phyloP scores from a whole-genome alignment of 345 rosid genomes.

The Capsella bursapastoris region DNA sequence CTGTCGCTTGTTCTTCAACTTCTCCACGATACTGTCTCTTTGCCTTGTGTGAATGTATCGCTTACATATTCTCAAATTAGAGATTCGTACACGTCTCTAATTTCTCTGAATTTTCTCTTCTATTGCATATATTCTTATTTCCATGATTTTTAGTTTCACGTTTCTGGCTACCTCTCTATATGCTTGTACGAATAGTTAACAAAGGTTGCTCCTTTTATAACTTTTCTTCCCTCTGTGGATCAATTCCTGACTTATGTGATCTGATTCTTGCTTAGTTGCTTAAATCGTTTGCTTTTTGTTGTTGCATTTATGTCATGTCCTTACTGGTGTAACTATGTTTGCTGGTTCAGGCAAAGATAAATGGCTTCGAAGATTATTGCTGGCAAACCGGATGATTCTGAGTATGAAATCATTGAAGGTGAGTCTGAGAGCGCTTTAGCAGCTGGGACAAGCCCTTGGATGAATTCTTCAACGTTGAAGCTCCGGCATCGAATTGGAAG shows the following conservation, averaged over 20 bases:
- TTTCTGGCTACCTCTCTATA: not conserved
- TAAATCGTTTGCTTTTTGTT: not conserved
- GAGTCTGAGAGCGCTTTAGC: constrained; percentile 61
- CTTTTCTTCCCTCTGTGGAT: not conserved
- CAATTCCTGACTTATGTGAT: constrained; percentile 5
- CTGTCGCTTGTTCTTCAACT: constrained; percentile 32
- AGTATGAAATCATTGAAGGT: constrained; percentile 74
- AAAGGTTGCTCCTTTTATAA: constrained; percentile 4
- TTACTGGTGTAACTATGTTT: constrained; percentile 1
- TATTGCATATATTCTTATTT: not conserved
- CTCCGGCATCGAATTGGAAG: constrained; percentile 91
- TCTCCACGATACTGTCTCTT: constrained; percentile 41
- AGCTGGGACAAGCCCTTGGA: constrained; percentile 62
- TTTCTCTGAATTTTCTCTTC: constrained; percentile 33
- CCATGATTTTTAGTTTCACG: not conserved
- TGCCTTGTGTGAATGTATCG: constrained; percentile 34
- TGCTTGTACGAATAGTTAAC: constrained; percentile 2
- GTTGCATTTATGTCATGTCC: not conserved
- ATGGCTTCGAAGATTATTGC: constrained; percentile 71
- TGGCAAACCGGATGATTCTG: constrained; percentile 52
- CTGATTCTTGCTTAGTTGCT: constrained; percentile 16
- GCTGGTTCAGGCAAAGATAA: constrained; percentile 27
- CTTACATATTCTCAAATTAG: constrained; percentile 13
- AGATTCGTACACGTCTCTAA: constrained; percentile 31
- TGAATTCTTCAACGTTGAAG: constrained; percentile 67